Base-by-base conservation (phyloP, 768 basidiomycete genomes). In the Vararia minispora region DNA sequence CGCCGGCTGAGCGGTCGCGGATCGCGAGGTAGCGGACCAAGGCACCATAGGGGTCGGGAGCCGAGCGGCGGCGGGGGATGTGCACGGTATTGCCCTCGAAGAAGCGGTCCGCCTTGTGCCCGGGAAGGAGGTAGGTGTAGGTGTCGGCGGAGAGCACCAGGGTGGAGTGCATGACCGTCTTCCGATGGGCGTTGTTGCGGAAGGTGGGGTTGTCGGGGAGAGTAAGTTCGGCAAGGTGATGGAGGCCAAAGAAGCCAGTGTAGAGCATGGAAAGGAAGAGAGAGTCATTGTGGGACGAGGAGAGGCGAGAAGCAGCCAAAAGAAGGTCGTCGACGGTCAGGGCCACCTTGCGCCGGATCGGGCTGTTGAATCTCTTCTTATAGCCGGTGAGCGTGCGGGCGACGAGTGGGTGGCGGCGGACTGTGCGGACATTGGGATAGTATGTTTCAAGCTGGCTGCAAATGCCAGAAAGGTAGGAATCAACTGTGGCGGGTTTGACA, bases 381-480 rank as follows among this genome's bases (percentile, higher is more conserved):
- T 56, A 60, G 0, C 67, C 66, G 1, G 37, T 21, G 0, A 66
- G 37, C 0, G 62, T 61, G 5, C 46, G 30, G 0, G 31, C 9
- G 0, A 68, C 63, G 0, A 66, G 42, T 0, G 29, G 27, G 3
- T 42, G 38, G 3, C 41, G 25, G 3, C 54, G 50, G 13, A 34
- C 23, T 0, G 8, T 16, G 1, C 54, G 50, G 3, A 61, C 50
- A 2, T 45, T 11, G 2, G 64, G 63, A 45, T 50, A 66, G 23
- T 46, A 41, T 0, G 45, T 26, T 38, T 61, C 52, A 3, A 65
- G 53, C 32, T 55, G 48, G 25, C 53, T 55, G 42, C 54, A 55
- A 12, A 65, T 61, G 12, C 64, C 62, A 1, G 61, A 59, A 3
- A 68, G 50, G 46, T 67, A 66, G 1, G 54, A 37, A 21, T 37